Percentiles rank a stretch among this genome's conserved stretches.
Conservation (phyloP, 441 rosid genomes). For the Theobroma grandiflorum region DNA sequence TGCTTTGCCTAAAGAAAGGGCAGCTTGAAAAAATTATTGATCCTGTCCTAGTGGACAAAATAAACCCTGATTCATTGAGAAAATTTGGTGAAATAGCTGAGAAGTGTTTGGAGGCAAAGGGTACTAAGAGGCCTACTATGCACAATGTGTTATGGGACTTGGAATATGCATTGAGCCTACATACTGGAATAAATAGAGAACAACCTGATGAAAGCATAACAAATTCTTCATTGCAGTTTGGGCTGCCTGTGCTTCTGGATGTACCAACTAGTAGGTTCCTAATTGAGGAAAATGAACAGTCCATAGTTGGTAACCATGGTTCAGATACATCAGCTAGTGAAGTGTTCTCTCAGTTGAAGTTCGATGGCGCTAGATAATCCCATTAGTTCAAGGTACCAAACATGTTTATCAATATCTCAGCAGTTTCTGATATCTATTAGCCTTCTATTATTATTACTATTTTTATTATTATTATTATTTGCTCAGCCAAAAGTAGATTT, state of each 20-base stretch:
- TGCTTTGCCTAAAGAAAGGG: constrained; percentile 42
- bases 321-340: neutral
- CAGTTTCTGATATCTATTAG: neutral
- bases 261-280: constrained; percentile 25
- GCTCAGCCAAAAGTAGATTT: no score
- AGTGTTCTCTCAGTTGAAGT: constrained; percentile 13
- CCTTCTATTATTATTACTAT: neutral
- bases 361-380: constrained; percentile 15
- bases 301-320: neutral
- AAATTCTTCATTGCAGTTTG: constrained; percentile 23
- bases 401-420: neutral
- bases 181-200: constrained; percentile 30
- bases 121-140: constrained; percentile 52
- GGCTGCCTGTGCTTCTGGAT: neutral
- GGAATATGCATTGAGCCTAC: constrained; percentile 46
- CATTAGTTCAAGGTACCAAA: neutral
- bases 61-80: constrained; percentile 43
- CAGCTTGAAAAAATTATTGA: constrained; percentile 47
- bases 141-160: constrained; percentile 49
- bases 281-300: constrained; percentile 12
- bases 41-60: constrained; percentile 38
- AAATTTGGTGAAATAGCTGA: constrained; percentile 51
- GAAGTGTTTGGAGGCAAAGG: constrained; percentile 48
- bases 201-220: constrained; percentile 37
- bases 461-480: neutral